Evolutionary conservation across 2,329 filamentous ascomycete genomes (phyloP).

Genomic region (Alternaria angustiovoidea): DNA sequence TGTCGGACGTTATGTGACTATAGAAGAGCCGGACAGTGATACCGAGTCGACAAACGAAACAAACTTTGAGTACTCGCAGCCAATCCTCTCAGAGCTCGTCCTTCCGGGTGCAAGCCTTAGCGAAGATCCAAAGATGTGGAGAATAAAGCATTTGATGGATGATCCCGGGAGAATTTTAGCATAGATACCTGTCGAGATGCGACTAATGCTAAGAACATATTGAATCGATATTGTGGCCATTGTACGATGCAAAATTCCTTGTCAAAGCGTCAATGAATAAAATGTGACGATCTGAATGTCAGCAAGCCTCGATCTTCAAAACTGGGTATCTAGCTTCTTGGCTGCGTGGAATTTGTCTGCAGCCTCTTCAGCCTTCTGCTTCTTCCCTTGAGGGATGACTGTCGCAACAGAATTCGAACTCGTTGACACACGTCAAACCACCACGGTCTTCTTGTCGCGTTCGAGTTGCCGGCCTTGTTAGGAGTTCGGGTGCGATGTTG

Average conservation of each 20-base stretch:
- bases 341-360: not conserved
- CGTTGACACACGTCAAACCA: too few species aligned
- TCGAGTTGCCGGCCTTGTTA: too few species aligned
- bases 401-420: too few species aligned
- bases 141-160: constrained; percentile 5
- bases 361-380: not conserved
- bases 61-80: not conserved
- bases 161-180: not conserved
- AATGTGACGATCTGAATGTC: not conserved
- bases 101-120: constrained; percentile 6
- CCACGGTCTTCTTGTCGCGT: too few species aligned
- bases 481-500: too few species aligned
- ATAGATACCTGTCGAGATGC: not conserved
- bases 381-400: too few species aligned
- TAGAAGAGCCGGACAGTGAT: constrained; percentile 1
- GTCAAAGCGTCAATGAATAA: not conserved
- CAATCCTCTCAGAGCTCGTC: constrained; percentile 5
- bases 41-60: not conserved
- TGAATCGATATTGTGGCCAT: not conserved
- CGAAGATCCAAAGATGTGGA: constrained; percentile 4
- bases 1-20: not conserved
- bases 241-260: not conserved
- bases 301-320: not conserved
- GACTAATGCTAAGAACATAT: not conserved
- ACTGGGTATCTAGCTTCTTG: not conserved